Conservation (phyloP, 768 basidiomycete genomes). For the Tulasnella sp. region DNA sequence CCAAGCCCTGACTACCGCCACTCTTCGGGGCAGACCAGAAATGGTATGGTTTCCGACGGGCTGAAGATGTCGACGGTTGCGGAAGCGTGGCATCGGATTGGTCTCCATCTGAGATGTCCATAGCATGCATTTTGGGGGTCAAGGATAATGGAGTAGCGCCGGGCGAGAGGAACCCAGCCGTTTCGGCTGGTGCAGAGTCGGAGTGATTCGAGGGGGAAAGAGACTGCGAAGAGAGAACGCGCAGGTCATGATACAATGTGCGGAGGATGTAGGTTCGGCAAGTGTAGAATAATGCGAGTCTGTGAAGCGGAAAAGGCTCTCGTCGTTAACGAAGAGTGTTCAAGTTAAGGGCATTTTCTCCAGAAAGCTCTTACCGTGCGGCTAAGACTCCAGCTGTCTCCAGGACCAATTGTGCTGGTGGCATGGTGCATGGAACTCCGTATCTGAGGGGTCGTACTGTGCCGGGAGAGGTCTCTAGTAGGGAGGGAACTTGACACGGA, state of each 20-base stretch:
- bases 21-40: conserved; percentile 27
- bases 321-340: not conserved
- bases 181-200: not conserved
- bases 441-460: not conserved
- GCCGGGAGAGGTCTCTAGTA: not conserved
- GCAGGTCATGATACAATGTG: conserved; percentile 54
- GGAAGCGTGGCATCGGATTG: conserved; percentile 17
- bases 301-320: conserved; percentile 26
- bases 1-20: conserved; percentile 36
- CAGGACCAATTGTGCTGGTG: not conserved
- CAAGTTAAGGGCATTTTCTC: not conserved
- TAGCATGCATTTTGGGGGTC: not conserved
- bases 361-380: not conserved
- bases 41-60: not conserved
- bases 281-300: conserved; percentile 45
- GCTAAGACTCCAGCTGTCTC: not conserved
- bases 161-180: conserved; percentile 24
- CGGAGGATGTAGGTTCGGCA: conserved; percentile 53
- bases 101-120: conserved; percentile 9
- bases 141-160: not conserved
- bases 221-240: conserved; percentile 25
- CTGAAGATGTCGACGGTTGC: conserved; percentile 32
- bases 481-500: not conserved
- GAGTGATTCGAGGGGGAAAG: not conserved
- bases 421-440: not conserved